Conservation (phyloP, 352 stramenopile genomes). For the Globisporangium yorkense region DNA sequence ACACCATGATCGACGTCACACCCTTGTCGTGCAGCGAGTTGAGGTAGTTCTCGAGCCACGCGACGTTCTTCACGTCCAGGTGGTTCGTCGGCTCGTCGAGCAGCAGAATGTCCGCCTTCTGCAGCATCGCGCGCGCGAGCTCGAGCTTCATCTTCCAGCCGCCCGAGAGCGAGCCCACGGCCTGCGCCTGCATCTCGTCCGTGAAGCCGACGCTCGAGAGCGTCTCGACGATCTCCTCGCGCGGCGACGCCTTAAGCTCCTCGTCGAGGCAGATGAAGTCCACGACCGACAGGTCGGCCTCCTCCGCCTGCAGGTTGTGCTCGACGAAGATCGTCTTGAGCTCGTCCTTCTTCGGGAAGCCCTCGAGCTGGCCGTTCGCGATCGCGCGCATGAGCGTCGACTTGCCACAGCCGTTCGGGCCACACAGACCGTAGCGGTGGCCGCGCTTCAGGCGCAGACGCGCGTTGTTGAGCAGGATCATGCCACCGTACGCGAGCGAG, state of each 20-base stretch:
- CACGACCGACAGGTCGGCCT: conserved; percentile 76
- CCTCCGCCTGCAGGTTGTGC: conserved; percentile 94
- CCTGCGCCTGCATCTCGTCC: conserved; percentile 88
- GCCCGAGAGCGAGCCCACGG: conserved; percentile 92
- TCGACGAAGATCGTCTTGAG: conserved; percentile 96
- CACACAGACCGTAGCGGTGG: conserved; percentile 93
- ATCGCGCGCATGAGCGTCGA: conserved; percentile 97
- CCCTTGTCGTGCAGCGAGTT: conserved; percentile 60
- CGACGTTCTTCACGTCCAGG: conserved; percentile 91
- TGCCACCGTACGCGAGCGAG: conserved; percentile 94
- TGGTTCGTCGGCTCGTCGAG: conserved; percentile 96
- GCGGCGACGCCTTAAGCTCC: conserved; percentile 87
- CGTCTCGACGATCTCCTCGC: conserved; percentile 89
- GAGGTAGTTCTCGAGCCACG: conserved; percentile 92
- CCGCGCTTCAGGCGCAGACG: conserved; percentile 89
- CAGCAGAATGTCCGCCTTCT: conserved; percentile 95
- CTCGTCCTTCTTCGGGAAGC: conserved; percentile 93
- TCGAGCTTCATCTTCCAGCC: conserved; percentile 96
- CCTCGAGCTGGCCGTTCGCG: conserved; percentile 93
- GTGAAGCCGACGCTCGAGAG: conserved; percentile 93
- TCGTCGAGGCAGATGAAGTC: conserved; percentile 85
- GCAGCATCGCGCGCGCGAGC: conserved; percentile 91
- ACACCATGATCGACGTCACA: conserved; percentile 93
- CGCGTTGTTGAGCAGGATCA: conserved; percentile 90
- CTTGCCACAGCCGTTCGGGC: conserved; percentile 91